Evolutionary conservation across 2,329 filamentous ascomycete species (phyloP).

Genomic region (Nothophaeocryptopus gaeumannii): DNA sequence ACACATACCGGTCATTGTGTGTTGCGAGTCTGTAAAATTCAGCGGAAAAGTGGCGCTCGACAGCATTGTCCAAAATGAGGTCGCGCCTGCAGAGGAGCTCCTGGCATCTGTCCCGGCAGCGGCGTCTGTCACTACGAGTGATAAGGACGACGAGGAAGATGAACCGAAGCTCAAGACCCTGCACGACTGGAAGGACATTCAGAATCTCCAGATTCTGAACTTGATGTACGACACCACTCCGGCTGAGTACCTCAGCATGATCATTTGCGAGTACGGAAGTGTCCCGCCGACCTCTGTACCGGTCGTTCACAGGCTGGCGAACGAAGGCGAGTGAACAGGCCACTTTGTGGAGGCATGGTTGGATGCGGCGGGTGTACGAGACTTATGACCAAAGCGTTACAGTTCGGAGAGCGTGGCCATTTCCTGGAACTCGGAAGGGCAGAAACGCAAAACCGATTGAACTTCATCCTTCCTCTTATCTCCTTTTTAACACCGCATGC

Average conservation of each 20-base stretch:
- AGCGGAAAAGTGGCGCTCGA: slow-evolving; percentile 85
- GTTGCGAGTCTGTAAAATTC: slow-evolving; percentile 95
- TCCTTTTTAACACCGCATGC: too few relatives aligned
- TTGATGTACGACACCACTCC: slow-evolving; percentile 91
- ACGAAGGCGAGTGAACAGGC: slow-evolving; percentile 25
- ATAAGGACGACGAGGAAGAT: slow-evolving; percentile 27
- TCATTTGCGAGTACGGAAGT: slow-evolving; percentile 87
- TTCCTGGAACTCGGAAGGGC: too few relatives aligned
- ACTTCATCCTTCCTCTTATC: too few relatives aligned
- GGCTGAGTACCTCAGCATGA: slow-evolving; percentile 78
- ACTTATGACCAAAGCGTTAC: too few relatives aligned
- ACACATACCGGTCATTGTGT: slow-evolving; percentile 78
- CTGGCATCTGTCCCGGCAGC: slow-evolving; percentile 22
- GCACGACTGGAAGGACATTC: slow-evolving; percentile 56
- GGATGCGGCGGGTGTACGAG: background rate
- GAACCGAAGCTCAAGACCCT: slow-evolving; percentile 36
- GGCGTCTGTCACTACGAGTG: slow-evolving; percentile 14
- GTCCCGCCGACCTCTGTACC: slow-evolving; percentile 84
- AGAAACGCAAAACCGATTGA: too few relatives aligned
- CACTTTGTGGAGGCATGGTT: background rate
- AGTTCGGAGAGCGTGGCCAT: too few relatives aligned
- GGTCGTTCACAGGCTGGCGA: slow-evolving; percentile 58
- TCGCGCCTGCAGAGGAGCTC: slow-evolving; percentile 71
- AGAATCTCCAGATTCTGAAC: slow-evolving; percentile 62
- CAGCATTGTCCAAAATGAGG: slow-evolving; percentile 91